Conservation (phyloP, 2,329 filamentous ascomycete species). For the Neofusicoccum parvum region DNA sequence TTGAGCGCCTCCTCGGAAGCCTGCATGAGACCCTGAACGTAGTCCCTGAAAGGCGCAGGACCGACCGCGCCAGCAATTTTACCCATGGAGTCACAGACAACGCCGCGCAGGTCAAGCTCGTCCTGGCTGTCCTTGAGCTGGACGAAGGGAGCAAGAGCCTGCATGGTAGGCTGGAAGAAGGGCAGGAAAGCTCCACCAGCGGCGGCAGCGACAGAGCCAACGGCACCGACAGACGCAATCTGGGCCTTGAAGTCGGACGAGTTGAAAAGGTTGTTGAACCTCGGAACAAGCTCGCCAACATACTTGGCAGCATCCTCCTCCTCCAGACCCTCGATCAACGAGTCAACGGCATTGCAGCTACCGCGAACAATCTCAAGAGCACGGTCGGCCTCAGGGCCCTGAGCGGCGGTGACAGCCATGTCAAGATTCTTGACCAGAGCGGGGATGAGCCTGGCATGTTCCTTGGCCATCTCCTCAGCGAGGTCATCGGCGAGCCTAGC, state of each 20-base stretch:
- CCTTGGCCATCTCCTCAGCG: conserved; percentile 81
- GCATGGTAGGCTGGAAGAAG: conserved; percentile 92
- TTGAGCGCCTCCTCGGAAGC: conserved; percentile 88
- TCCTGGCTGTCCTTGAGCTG: conserved; percentile 86
- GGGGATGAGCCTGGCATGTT: conserved; percentile 83
- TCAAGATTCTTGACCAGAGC: conserved; percentile 87
- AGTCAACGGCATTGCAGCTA: conserved; percentile 87
- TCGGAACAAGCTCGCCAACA: conserved; percentile 77
- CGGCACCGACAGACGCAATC: conserved; percentile 81
- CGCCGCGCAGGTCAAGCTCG: conserved; percentile 84
- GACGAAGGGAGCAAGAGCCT: conserved; percentile 81
- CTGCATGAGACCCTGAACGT: conserved; percentile 86
- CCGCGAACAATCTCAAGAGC: conserved; percentile 86
- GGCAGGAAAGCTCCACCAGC: conserved; percentile 81
- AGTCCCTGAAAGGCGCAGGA: conserved; percentile 82
- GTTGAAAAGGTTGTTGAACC: conserved; percentile 80
- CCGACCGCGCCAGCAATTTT: conserved; percentile 91
- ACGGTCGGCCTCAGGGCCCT: conserved; percentile 67
- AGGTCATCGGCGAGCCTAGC: conserved; percentile 92
- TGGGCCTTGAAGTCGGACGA: conserved; percentile 89
- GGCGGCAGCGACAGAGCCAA: conserved; percentile 87
- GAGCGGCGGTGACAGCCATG: conserved; percentile 68
- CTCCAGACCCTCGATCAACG: conserved; percentile 83
- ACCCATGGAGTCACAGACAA: conserved; percentile 89
- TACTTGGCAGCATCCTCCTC: conserved; percentile 80